Base-by-base conservation (phyloP, 306 rosid genomes). In the Rosa rugosa region DNA sequence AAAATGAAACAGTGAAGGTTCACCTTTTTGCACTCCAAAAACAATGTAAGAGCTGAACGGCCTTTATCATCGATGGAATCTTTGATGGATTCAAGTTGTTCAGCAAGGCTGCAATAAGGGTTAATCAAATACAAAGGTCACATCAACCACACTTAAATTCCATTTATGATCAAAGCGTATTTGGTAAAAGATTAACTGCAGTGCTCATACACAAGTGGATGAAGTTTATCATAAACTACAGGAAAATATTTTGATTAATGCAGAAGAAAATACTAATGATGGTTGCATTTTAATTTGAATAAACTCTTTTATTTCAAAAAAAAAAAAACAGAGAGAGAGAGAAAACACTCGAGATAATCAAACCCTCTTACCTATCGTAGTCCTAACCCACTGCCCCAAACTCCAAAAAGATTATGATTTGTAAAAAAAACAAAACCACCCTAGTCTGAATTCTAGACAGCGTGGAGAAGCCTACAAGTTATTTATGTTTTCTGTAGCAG, bases 11-110 rank as follows among this genome's bases (percentile, higher is more conserved):
- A 57, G 47, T 47, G 80, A 14, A 71, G 69, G 56, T 54, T 44
- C 72, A 92, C 99, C 98, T 84, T 86, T 90, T 90, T 93, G 86
- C 91, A 86, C 77, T 93, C 98, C 84, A 95, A 81, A 86, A 95
- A 95, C 54, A 72, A 75, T 17, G 81, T 63, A 75, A 95, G 91
- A 72, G 98, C 86, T 72, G 90, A 82, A 72, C 74, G 77, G 71
- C 87, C 96, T 76, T 69, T 40, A 69, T 86, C 88, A 82, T 91
- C 96, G 82, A 95, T 45, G 47, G 99, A 91, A 72, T 85, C 87
- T 36, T 59, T 76, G 79, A 95, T 89, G 72, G 98, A 91, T 83
- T 91, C 94, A 79, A 95, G 93, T 88, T 93, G 98, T 84, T 95
- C 98, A 4, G 97, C 80, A 71, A 95, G 98, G 83, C 99, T 95